phyloP scores from a whole-genome alignment of 2,329 filamentous ascomycete species.

The Proliferodiscus dingleyae region DNA sequence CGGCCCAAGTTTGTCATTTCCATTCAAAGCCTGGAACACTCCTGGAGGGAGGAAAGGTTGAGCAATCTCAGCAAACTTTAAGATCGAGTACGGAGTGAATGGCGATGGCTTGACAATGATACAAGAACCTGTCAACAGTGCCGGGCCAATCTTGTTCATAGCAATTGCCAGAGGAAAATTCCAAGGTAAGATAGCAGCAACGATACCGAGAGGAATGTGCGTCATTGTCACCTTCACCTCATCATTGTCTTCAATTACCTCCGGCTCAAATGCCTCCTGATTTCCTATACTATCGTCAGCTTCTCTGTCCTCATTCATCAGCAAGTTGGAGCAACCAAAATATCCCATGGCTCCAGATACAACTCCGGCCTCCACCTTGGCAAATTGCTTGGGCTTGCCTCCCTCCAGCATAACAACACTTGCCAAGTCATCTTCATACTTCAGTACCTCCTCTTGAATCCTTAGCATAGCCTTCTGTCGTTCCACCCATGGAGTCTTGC shows the following conservation, averaged over 20 bases:
- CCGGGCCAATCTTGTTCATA: slow-evolving; percentile 45
- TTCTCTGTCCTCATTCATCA: background rate
- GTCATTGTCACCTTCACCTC: slow-evolving; percentile 37
- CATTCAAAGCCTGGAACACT: slow-evolving; percentile 52
- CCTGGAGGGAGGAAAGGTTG: slow-evolving; percentile 47
- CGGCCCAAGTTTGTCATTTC: slow-evolving; percentile 49
- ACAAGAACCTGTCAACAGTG: slow-evolving; percentile 48
- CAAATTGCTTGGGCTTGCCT: slow-evolving; percentile 41
- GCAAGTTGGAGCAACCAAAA: slow-evolving; percentile 1
- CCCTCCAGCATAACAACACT: slow-evolving; percentile 44
- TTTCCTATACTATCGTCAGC: background rate
- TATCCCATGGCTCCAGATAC: slow-evolving; percentile 8
- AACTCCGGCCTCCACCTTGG: slow-evolving; percentile 7
- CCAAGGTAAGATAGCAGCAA: slow-evolving; percentile 55
- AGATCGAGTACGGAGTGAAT: slow-evolving; percentile 47
- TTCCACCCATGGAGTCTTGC: slow-evolving; percentile 38
- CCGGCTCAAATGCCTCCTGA: slow-evolving; percentile 6
- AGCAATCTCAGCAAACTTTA: slow-evolving; percentile 49
- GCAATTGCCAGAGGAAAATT: slow-evolving; percentile 49
- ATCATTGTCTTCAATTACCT: slow-evolving; percentile 15
- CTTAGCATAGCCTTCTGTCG: slow-evolving; percentile 36
- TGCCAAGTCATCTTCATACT: slow-evolving; percentile 33
- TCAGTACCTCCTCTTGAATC: slow-evolving; percentile 7
- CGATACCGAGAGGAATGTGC: slow-evolving; percentile 44
- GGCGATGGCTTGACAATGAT: slow-evolving; percentile 55